Percentiles rank a stretch among this genome's conserved stretches.
phyloP scores from a whole-genome alignment of 805 yeast genomes.

The Zygoascus ofunaensis region DNA sequence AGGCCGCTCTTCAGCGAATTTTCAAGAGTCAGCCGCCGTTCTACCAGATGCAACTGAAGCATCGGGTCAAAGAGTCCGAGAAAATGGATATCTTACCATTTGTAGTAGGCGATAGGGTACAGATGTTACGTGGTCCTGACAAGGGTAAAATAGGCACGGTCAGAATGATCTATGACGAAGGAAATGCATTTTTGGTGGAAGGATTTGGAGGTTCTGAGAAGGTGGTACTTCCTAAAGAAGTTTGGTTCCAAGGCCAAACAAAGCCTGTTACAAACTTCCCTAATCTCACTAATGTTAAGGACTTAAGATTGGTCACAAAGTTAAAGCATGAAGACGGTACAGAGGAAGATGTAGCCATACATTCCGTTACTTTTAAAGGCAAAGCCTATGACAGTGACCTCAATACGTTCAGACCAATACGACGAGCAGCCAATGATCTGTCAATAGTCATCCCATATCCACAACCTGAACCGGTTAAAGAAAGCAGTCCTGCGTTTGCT shows the following conservation, averaged over 20 bases:
- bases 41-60: slow-evolving; percentile 14
- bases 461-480: slow-evolving; percentile 52
- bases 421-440: slow-evolving; percentile 64
- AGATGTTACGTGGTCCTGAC: slow-evolving; percentile 58
- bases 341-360: slow-evolving; percentile 66
- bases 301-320: slow-evolving; percentile 71
- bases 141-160: slow-evolving; percentile 70
- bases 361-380: slow-evolving; percentile 58
- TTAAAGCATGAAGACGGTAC: slow-evolving; percentile 56
- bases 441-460: slow-evolving; percentile 86
- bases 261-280: slow-evolving; percentile 69
- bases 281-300: slow-evolving; percentile 45
- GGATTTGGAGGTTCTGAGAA: slow-evolving; percentile 59
- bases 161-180: slow-evolving; percentile 45
- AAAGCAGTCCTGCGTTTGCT: slow-evolving; percentile 22
- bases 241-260: slow-evolving; percentile 64
- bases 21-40: slow-evolving; percentile 17
- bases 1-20: slow-evolving; percentile 11
- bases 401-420: slow-evolving; percentile 63
- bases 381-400: slow-evolving; percentile 65
- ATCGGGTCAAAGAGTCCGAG: slow-evolving; percentile 27
- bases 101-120: slow-evolving; percentile 68
- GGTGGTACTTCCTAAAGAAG: slow-evolving; percentile 58
- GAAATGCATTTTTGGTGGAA: slow-evolving; percentile 54
- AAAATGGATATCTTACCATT: slow-evolving; percentile 35